Base-by-base conservation (phyloP, 257 asterid species). In the Galeopsis tetrahit region DNA sequence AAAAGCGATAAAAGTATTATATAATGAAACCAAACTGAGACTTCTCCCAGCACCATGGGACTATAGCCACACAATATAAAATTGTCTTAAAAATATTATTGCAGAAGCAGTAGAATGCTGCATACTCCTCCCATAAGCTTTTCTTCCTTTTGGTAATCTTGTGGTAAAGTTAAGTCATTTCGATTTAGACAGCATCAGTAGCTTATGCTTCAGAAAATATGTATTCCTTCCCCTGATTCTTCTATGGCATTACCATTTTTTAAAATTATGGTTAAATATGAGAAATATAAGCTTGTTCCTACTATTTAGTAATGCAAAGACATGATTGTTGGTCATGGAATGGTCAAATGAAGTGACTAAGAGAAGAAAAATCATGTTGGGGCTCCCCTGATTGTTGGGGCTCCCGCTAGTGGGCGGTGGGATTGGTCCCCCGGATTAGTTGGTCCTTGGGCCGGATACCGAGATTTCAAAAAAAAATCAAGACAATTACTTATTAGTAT, bases 281-380 rank as follows among this genome's bases (percentile, higher is more conserved):
- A 43, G 10, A 38, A 51, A 38, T 32, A 28, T 6, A 51, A 56
- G 6, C 10, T 72, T 48, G 36, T 9, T 11, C 64, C 56, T 10
- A 21, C 35, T 64, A 38, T 28, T 51, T 36, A 36, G 39, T 59
- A 15, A 52, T n/a, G 42, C 11, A 52, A 2, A 40, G 38, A 52
- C 21, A 28, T 63, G 57, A 46, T 63, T 21, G 42, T 59, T 71
- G 43, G 43, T 6, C 77, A 35, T 17, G 46, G 53, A 4, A 6
- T 36, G 33, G 32, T 63, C 65, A 60, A 71, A 71, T 61, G 63
- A 38, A 72, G 63, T 63, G 14, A 34, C 6, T 34, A 14, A 61
- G 46, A 56, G 76, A 43, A n/a, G 49, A 46, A 71, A 60, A 3
- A 21, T 10, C 36, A 15, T 14, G 21, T 2, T 38, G n/a, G n/a